phyloP scores from a whole-genome alignment of 1,284 basidiomycete species.

The Tremellales sp. region DNA sequence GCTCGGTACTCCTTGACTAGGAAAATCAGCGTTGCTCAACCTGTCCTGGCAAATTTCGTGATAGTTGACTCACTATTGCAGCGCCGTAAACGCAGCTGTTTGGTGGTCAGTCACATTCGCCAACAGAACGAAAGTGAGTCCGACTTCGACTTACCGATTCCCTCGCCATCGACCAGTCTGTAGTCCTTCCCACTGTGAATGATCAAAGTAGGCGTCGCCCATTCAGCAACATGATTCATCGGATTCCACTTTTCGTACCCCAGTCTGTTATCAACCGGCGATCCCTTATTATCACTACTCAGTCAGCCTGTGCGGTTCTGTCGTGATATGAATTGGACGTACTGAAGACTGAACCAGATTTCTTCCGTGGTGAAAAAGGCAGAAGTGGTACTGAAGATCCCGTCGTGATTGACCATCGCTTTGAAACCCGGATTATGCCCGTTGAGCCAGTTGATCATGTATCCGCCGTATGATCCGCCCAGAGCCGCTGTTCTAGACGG shows the following conservation, averaged over 20 bases:
- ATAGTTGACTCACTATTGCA: conserved; percentile 24
- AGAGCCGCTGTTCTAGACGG: conserved; percentile 67
- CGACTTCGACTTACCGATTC: conserved; percentile 13
- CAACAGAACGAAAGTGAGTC: neutral
- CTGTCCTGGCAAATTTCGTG: neutral
- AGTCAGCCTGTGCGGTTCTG: neutral
- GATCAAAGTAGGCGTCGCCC: conserved; percentile 77
- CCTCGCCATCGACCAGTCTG: neutral
- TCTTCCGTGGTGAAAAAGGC: conserved; percentile 71
- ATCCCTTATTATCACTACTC: conserved; percentile 24
- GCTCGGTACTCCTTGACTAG: conserved; percentile 69
- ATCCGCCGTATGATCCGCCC: conserved; percentile 50
- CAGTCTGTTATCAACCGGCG: conserved; percentile 22
- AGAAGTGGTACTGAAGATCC: conserved; percentile 57
- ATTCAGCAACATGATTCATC: conserved; percentile 71
- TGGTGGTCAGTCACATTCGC: no score
- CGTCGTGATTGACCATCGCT: conserved; percentile 80
- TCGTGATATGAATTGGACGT: neutral
- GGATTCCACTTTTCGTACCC: conserved; percentile 55
- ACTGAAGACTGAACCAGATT: conserved; percentile 34
- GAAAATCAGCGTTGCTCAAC: no score
- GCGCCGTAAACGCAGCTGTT: conserved; percentile 33
- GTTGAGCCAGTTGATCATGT: conserved; percentile 76
- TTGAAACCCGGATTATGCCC: conserved; percentile 89
- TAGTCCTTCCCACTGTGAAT: conserved; percentile 71